A percentile compares a stretch with the other conserved stretches of the same genome.
phyloP scores from a whole-genome alignment of 2,329 filamentous ascomycete species.

The Fusarium verrucosum region DNA sequence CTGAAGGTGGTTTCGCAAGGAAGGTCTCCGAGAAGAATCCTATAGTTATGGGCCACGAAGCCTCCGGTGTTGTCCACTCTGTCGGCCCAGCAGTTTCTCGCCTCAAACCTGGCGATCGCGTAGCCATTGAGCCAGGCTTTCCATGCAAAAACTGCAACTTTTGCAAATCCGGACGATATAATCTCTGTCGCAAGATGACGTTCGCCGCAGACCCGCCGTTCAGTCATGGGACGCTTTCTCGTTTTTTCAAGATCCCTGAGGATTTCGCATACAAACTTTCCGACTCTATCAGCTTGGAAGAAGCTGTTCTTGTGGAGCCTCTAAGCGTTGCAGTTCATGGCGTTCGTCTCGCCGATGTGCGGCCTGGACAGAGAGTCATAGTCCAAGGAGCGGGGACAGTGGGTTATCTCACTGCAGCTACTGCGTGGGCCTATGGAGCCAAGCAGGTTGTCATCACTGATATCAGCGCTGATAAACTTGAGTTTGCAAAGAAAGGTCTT shows the following conservation, averaged over 20 bases:
- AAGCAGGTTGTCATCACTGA: conserved; percentile 54
- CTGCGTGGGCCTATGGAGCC: conserved; percentile 84
- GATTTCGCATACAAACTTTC: conserved; percentile 95
- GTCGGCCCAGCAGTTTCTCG: conserved; percentile 70
- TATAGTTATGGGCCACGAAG: conserved; percentile 74
- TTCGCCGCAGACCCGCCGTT: conserved; percentile 95
- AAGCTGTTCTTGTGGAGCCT: conserved; percentile 90
- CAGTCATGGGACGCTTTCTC: conserved; percentile 81
- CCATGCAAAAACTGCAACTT: conserved; percentile 80
- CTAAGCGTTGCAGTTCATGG: conserved; percentile 87
- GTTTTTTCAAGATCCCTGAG: conserved; percentile 82
- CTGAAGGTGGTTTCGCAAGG: conserved; percentile 79
- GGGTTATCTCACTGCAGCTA: conserved; percentile 84
- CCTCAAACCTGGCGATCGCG: conserved; percentile 78
- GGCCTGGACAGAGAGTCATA: conserved; percentile 79
- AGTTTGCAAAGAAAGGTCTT: conserved; percentile 25
- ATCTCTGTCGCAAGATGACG: conserved; percentile 84
- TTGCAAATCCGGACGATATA: conserved; percentile 87
- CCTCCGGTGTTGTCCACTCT: conserved; percentile 79
- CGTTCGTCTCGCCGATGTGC: conserved; percentile 74
- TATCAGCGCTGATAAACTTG: conserved; percentile 30
- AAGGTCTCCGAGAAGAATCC: conserved; percentile 82
- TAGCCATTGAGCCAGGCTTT: conserved; percentile 91
- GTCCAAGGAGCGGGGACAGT: conserved; percentile 89
- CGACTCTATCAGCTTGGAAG: conserved; percentile 76